Conservation (phyloP, 2,329 filamentous ascomycete genomes). For the Calonectria crousiana region DNA sequence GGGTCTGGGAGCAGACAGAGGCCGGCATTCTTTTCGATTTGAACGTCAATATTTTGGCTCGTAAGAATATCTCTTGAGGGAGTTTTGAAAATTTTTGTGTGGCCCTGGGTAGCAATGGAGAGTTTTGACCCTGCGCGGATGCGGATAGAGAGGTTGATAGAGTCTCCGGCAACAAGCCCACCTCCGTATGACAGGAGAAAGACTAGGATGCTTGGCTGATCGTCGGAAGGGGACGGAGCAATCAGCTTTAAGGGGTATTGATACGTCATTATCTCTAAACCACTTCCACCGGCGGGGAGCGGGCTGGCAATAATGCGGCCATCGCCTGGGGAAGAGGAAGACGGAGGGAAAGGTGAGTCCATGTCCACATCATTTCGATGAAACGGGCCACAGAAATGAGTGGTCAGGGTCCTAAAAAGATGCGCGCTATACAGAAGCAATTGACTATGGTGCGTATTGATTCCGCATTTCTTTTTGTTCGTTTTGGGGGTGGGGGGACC, state of each 20-base stretch:
- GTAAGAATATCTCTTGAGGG: conserved; percentile 66
- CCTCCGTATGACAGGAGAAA: conserved; percentile 96
- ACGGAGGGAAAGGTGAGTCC: conserved; percentile 81
- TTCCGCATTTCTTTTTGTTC: background rate
- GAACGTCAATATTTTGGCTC: conserved; percentile 66
- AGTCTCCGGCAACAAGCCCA: conserved; percentile 89
- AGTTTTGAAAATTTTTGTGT: conserved; percentile 96
- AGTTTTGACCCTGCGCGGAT: conserved; percentile 76
- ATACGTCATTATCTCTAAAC: conserved; percentile 81
- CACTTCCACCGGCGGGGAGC: conserved; percentile 78
- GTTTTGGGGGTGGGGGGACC: too few relatives aligned
- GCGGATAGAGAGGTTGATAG: conserved; percentile 78
- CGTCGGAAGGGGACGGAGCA: conserved; percentile 76
- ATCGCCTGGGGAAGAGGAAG: conserved; percentile 80
- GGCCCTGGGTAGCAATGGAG: conserved; percentile 77
- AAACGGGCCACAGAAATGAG: background rate
- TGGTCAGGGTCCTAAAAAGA: background rate
- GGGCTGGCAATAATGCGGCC: conserved; percentile 81
- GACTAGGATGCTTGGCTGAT: conserved; percentile 78
- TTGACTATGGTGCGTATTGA: background rate
- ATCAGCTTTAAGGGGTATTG: conserved; percentile 97
- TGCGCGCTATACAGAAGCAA: background rate
- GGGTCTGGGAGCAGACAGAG: conserved; percentile 87
- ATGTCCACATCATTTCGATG: conserved; percentile 49
- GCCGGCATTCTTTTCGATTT: conserved; percentile 63